Percentiles rank a stretch among this genome's conserved stretches.
These are phyloP conservation scores for Rhinocladiella similis DNA, from an alignment of 2,329 filamentous ascomycete species.

Conservation along the genomic window DNA sequence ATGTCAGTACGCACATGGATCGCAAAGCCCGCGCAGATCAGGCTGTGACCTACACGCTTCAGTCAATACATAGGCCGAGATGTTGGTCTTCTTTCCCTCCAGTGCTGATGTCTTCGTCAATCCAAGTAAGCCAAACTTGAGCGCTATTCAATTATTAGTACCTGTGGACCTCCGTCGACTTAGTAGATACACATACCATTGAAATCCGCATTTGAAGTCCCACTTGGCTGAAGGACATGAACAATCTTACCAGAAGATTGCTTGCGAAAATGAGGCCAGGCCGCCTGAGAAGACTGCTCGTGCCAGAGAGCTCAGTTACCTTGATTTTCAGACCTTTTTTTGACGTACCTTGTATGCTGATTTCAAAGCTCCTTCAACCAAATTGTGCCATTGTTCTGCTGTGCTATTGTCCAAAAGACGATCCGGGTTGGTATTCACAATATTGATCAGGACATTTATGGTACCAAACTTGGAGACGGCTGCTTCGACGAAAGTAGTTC, in stretches of 20 bases:
- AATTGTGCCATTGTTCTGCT: not conserved
- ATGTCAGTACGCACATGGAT: constrained; percentile 51
- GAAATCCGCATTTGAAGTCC: not conserved
- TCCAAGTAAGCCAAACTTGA: constrained; percentile 89
- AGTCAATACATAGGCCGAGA: constrained; percentile 90
- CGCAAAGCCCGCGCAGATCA: constrained; percentile 43
- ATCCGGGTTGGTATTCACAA: not conserved
- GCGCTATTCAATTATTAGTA: constrained; percentile 98
- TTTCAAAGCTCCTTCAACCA: not conserved
- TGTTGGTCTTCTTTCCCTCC: constrained; percentile 97
- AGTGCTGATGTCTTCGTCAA: constrained; percentile 97
- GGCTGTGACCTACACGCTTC: constrained; percentile 91
- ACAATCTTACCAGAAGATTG: constrained; percentile 4
- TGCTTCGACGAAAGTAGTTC: not conserved
- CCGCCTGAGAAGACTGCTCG: constrained; percentile 4
- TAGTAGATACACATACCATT: not conserved
- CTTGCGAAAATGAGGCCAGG: constrained; percentile 11
- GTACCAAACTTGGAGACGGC: constrained; percentile 4
- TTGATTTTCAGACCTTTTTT: not conserved
- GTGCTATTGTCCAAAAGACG: constrained; percentile 1
- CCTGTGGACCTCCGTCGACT: not conserved
- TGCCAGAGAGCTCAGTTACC: not conserved
- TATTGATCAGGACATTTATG: constrained; percentile 15
- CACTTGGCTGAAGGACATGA: not conserved
- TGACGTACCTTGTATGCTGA: constrained; percentile 6